These are phyloP conservation scores for Cryptococcus amylolentus DNA, from an alignment of 1,284 basidiomycete genomes.

Conservation along the genomic window DNA sequence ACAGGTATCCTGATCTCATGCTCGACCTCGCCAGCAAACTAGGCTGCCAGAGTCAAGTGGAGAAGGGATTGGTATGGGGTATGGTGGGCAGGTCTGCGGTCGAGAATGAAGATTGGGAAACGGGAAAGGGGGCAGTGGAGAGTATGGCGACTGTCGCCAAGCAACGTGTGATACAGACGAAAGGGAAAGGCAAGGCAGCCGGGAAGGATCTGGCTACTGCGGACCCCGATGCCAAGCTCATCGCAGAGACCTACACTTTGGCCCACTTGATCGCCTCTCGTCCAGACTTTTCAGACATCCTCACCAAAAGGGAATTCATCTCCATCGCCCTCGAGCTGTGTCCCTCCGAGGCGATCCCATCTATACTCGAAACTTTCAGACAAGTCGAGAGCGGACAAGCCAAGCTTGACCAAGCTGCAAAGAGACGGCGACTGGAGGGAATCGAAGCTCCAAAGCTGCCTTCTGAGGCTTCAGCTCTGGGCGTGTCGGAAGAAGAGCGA, in stretches of 20 bases:
- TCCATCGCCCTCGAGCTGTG: conserved; percentile 82
- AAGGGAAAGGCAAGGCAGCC: not conserved
- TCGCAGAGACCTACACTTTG: conserved; percentile 56
- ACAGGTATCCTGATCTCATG: conserved; percentile 82
- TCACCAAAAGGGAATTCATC: conserved; percentile 67
- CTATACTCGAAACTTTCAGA: conserved; percentile 70
- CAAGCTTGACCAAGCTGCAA: conserved; percentile 27
- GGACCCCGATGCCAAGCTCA: conserved; percentile 6
- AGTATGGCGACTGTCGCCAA: conserved; percentile 65
- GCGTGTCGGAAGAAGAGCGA: conserved; percentile 23
- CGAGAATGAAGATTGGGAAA: conserved; percentile 68
- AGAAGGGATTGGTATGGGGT: conserved; percentile 73
- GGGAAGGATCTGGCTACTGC: conserved; percentile 1
- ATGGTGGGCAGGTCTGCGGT: conserved; percentile 84
- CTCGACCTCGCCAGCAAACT: conserved; percentile 83
- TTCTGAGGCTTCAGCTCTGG: not conserved
- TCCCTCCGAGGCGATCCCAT: conserved; percentile 69
- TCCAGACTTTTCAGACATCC: conserved; percentile 64
- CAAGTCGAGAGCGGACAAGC: conserved; percentile 45
- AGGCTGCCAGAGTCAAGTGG: conserved; percentile 69
- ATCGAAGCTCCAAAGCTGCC: conserved; percentile 9
- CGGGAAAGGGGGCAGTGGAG: conserved; percentile 67
- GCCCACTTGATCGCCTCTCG: conserved; percentile 63
- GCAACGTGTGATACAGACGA: conserved; percentile 2
- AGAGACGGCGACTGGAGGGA: conserved; percentile 21